Percentiles rank a stretch among this genome's conserved stretches.
phyloP scores from a whole-genome alignment of 108 stramenopile species.

The Cyclotella sp. region DNA sequence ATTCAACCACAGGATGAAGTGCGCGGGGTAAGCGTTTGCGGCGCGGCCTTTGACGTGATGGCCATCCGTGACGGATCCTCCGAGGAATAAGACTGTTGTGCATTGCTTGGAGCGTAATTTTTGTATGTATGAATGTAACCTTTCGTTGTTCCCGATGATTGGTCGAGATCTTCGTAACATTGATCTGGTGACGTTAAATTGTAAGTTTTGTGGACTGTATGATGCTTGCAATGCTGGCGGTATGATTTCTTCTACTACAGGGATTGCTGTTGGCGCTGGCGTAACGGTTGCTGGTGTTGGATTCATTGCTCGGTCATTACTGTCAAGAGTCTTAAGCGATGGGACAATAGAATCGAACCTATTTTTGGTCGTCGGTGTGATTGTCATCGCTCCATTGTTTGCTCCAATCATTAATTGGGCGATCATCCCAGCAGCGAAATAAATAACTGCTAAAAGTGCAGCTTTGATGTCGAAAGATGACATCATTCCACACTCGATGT shows the following conservation, averaged over 20 bases:
- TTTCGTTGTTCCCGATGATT: conserved; percentile 37
- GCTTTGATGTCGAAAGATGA: background rate
- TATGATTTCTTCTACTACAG: conserved; percentile 17
- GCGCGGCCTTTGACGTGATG: conserved; percentile 29
- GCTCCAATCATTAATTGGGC: background rate
- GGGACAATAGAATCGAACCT: too few relatives aligned
- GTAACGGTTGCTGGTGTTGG: background rate
- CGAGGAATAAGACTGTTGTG: conserved; percentile 38
- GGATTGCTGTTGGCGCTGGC: background rate
- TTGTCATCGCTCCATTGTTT: background rate
- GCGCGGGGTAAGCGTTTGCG: conserved; percentile 28
- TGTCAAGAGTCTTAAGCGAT: too few relatives aligned
- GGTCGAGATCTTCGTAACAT: conserved; percentile 42
- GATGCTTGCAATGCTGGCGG: conserved; percentile 7
- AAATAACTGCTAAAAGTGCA: background rate
- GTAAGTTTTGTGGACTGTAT: conserved; percentile 12
- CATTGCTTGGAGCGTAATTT: conserved; percentile 39
- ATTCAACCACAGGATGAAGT: conserved; percentile 44
- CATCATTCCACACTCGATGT: background rate
- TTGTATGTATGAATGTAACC: conserved; percentile 33
- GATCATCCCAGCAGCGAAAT: background rate
- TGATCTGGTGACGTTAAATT: conserved; percentile 34
- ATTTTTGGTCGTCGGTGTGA: background rate
- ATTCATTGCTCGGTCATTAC: too few relatives aligned
- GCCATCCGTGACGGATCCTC: conserved; percentile 39